These are phyloP conservation scores for Colletotrichum spaethianum DNA, from an alignment of 2,329 filamentous ascomycete species.

Conservation along the genomic window DNA sequence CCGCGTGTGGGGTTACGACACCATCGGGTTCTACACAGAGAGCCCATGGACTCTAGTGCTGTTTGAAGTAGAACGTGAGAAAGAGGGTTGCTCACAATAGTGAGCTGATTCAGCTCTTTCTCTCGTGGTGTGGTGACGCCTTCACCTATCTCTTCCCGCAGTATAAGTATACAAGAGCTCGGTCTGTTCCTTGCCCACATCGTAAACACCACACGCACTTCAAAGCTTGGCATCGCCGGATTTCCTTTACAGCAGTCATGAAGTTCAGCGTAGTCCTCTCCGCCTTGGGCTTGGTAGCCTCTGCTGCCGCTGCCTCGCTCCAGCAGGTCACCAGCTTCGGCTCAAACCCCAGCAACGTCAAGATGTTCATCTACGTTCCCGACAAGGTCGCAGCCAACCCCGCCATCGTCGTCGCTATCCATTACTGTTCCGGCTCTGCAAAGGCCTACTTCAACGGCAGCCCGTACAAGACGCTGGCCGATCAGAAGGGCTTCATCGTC, in stretches of 20 bases:
- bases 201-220: background rate
- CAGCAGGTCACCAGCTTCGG: slow-evolving; percentile 48
- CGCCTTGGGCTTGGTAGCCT: slow-evolving; percentile 42
- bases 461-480: slow-evolving; percentile 67
- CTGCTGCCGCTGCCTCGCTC: slow-evolving; percentile 44
- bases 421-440: slow-evolving; percentile 70
- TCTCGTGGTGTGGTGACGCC: background rate
- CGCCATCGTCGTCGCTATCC: slow-evolving; percentile 66
- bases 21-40: background rate
- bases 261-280: slow-evolving; percentile 32
- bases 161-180: background rate
- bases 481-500: slow-evolving; percentile 68
- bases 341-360: slow-evolving; percentile 45
- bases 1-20: background rate
- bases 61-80: background rate
- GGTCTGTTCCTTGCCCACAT: background rate
- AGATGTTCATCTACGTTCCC: slow-evolving; percentile 50
- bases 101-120: background rate
- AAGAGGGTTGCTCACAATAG: background rate
- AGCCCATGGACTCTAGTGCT: background rate
- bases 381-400: slow-evolving; percentile 55
- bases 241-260: slow-evolving; percentile 14
- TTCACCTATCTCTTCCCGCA: background rate
- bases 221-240: background rate
- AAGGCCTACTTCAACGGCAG: slow-evolving; percentile 64